These are phyloP conservation scores for Nannochloropsis limnetica DNA, from an alignment of 352 stramenopile genomes.

Conservation along the genomic window DNA sequence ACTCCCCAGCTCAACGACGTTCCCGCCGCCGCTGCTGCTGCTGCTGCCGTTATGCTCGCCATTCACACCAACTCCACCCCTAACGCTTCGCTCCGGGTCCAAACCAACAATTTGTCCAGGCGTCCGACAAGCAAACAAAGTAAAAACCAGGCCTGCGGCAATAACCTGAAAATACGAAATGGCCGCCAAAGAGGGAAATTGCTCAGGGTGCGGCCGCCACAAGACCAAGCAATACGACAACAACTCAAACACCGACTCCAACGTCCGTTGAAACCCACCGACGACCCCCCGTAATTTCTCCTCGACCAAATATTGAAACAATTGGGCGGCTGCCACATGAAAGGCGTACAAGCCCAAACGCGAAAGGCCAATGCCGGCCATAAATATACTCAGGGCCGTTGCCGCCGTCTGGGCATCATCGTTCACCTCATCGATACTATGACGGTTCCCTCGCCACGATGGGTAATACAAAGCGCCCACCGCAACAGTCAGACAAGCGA, in stretches of 20 bases:
- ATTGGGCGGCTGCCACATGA: slow-evolving; percentile 1
- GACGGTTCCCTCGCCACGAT: not conserved
- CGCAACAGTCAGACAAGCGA: slow-evolving; percentile 19
- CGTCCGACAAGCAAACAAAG: not conserved
- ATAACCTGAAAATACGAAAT: not conserved
- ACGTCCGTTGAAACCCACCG: not conserved
- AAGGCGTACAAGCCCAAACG: not conserved
- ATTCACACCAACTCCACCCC: not conserved
- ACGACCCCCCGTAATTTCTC: not conserved
- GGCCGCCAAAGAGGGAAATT: slow-evolving; percentile 8
- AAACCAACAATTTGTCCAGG: not conserved
- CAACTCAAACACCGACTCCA: slow-evolving; percentile 14
- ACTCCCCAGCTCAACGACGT: not conserved
- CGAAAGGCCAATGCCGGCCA: not conserved
- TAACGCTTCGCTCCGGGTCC: not conserved
- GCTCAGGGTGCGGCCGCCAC: not conserved
- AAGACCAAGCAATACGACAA: slow-evolving; percentile 24
- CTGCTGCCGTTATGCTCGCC: not conserved
- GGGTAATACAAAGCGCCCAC: slow-evolving; percentile 1
- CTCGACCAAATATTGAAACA: not conserved
- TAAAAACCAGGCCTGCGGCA: not conserved
- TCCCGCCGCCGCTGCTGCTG: not conserved
- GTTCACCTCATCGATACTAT: not conserved
- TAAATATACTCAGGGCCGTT: not conserved
- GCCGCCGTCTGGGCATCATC: not conserved